Percentiles rank a stretch among this genome's conserved stretches.
Conservation (phyloP, 75 land plant genomes). For the Pinus albicaulis region DNA sequence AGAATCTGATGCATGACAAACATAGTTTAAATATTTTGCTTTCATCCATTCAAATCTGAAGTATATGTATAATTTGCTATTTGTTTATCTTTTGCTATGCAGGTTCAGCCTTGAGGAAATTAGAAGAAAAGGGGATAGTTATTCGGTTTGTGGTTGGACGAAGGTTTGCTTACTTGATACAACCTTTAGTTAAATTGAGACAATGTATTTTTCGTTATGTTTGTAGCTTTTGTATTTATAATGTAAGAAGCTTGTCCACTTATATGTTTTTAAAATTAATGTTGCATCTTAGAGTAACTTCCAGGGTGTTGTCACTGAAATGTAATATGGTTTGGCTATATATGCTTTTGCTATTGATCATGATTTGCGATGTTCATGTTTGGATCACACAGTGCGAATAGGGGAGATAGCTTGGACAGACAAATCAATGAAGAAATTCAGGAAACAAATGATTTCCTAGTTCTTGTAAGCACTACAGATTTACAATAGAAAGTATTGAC, state of each 20-base stretch:
- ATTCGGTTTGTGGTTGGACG: slow-evolving; percentile 90
- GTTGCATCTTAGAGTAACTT: not conserved
- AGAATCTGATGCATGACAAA: not conserved
- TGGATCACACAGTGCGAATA: slow-evolving; percentile 65
- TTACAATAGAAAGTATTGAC: not conserved
- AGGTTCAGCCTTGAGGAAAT: slow-evolving; percentile 72
- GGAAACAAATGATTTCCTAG: slow-evolving; percentile 64
- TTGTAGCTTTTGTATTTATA: slow-evolving; percentile 5
- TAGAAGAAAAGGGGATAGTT: slow-evolving; percentile 75
- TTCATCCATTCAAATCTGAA: not conserved
- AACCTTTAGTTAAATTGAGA: not conserved
- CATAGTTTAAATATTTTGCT: not conserved
- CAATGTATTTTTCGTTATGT: slow-evolving; percentile 3
- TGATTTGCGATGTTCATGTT: not conserved
- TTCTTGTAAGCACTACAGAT: slow-evolving; percentile 52
- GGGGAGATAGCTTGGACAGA: slow-evolving; percentile 88
- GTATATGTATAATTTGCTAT: not conserved
- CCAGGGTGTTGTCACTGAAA: not conserved
- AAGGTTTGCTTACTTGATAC: slow-evolving; percentile 38
- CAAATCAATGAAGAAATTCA: slow-evolving; percentile 66
- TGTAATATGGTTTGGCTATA: not conserved
- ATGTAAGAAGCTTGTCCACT: not conserved
- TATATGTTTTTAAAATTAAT: not conserved
- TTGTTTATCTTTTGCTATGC: slow-evolving; percentile 1
- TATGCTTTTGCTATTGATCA: not conserved